A percentile compares a stretch with the other conserved stretches of the same genome.
These are phyloP conservation scores for Crataegus laevigata DNA, from an alignment of 306 rosid species.

Conservation along the genomic window DNA sequence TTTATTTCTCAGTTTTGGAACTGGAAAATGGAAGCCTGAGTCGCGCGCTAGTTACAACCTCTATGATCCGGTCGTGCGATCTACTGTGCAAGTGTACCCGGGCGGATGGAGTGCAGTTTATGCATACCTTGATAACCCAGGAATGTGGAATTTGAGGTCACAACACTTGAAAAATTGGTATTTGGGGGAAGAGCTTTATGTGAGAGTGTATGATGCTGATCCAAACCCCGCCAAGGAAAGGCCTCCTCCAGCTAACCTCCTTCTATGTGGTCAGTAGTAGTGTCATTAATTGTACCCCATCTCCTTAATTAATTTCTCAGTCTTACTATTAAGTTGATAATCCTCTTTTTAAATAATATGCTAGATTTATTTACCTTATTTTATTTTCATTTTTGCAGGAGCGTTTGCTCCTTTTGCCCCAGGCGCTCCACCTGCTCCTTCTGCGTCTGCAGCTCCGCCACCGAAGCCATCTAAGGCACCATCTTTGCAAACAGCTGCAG, in stretches of 20 bases:
- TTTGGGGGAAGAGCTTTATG: slow-evolving; percentile 58
- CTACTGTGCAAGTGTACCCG: slow-evolving; percentile 59
- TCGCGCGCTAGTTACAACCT: slow-evolving; percentile 36
- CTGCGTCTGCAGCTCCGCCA: not conserved
- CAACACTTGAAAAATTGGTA: slow-evolving; percentile 57
- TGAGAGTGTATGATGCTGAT: slow-evolving; percentile 56
- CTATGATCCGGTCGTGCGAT: slow-evolving; percentile 44
- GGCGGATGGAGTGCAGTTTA: slow-evolving; percentile 62
- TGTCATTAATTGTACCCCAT: not conserved
- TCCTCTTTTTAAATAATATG: not conserved
- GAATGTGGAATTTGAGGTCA: slow-evolving; percentile 80
- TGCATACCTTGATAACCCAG: slow-evolving; percentile 61
- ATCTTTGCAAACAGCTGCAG: slow-evolving; percentile 20
- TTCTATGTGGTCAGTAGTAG: slow-evolving; percentile 48
- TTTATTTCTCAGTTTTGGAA: slow-evolving; percentile 32
- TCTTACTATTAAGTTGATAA: not conserved
- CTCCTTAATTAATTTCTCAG: not conserved
- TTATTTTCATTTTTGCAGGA: slow-evolving; percentile 23
- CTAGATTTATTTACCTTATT: not conserved
- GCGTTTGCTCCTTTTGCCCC: slow-evolving; percentile 18
- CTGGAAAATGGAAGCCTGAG: slow-evolving; percentile 37
- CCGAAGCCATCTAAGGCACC: slow-evolving; percentile 20
- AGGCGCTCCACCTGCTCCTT: not conserved
- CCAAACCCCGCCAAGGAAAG: slow-evolving; percentile 47
- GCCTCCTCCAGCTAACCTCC: slow-evolving; percentile 38